Percentiles rank a stretch among this genome's conserved stretches.
These are phyloP conservation scores for Cichorium intybus DNA, from an alignment of 140 eudicot species.

Conservation along the genomic window DNA sequence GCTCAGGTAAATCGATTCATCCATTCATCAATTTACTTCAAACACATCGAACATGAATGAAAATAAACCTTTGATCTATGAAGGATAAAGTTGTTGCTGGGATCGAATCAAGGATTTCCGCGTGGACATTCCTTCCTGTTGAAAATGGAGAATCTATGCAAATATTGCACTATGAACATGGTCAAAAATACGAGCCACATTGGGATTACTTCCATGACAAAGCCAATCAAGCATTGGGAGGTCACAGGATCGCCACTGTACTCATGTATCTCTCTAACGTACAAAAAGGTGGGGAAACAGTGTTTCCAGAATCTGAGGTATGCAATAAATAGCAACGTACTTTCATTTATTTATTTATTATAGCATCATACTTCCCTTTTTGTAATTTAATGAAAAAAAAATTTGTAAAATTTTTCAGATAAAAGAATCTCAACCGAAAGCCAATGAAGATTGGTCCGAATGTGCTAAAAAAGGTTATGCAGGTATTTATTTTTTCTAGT, in stretches of 20 bases:
- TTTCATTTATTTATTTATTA: not conserved
- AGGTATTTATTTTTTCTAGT: constrained; percentile 40
- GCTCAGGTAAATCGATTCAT: constrained; percentile 45
- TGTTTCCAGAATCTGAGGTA: constrained; percentile 80
- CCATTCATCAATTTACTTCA: not conserved
- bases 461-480: constrained; percentile 92
- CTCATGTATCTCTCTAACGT: constrained; percentile 94
- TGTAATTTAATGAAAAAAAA: too few species aligned
- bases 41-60: not conserved
- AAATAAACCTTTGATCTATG: constrained; percentile 2
- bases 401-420: too few species aligned
- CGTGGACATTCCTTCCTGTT: constrained; percentile 89
- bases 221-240: constrained; percentile 73
- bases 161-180: constrained; percentile 83
- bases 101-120: constrained; percentile 75
- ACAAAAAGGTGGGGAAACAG: constrained; percentile 86
- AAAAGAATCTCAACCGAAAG: constrained; percentile 67
- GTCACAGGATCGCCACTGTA: constrained; percentile 92
- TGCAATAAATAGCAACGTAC: not conserved
- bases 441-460: constrained; percentile 72
- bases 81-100: constrained; percentile 75
- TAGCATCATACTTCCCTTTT: too few species aligned
- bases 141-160: constrained; percentile 96
- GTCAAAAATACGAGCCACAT: constrained; percentile 95
- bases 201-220: constrained; percentile 87